These are phyloP conservation scores for Cladorrhinum sp. DNA, from an alignment of 2,329 filamentous ascomycete species.

Conservation along the genomic window DNA sequence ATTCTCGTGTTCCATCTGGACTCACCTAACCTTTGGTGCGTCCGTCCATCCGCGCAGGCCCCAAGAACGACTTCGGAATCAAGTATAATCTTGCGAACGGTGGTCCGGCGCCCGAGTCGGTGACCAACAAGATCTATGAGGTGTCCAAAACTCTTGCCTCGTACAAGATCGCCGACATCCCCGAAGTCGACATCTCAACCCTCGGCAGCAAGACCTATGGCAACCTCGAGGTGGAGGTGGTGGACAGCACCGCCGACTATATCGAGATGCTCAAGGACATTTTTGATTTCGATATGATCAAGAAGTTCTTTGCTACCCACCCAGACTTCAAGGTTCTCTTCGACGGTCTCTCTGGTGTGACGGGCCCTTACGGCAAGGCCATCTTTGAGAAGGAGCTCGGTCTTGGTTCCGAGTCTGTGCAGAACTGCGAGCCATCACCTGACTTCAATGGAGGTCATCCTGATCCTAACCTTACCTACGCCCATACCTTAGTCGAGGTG, in stretches of 20 bases:
- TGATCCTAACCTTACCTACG: conserved; percentile 96
- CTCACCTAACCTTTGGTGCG: not conserved
- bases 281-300: conserved; percentile 96
- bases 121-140: conserved; percentile 98
- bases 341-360: conserved; percentile 91
- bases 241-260: conserved; percentile 92
- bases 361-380: conserved; percentile 87
- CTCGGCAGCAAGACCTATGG: conserved; percentile 85
- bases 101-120: conserved; percentile 88
- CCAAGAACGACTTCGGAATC: conserved; percentile 95
- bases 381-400: conserved; percentile 96
- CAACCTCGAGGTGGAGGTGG: conserved; percentile 85
- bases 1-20: not conserved
- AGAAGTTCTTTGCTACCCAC: conserved; percentile 83
- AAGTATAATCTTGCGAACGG: conserved; percentile 99
- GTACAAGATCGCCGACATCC: conserved; percentile 88
- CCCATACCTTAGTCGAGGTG: conserved; percentile 87
- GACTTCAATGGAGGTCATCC: conserved; percentile 98
- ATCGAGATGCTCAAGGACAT: conserved; percentile 95
- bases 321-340: conserved; percentile 96
- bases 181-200: conserved; percentile 77
- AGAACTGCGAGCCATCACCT: conserved; percentile 88
- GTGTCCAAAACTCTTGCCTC: conserved; percentile 83
- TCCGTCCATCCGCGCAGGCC: conserved; percentile 55
- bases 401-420: conserved; percentile 66